phyloP scores from a whole-genome alignment of 257 asterid species.

The Petrea volubilis region DNA sequence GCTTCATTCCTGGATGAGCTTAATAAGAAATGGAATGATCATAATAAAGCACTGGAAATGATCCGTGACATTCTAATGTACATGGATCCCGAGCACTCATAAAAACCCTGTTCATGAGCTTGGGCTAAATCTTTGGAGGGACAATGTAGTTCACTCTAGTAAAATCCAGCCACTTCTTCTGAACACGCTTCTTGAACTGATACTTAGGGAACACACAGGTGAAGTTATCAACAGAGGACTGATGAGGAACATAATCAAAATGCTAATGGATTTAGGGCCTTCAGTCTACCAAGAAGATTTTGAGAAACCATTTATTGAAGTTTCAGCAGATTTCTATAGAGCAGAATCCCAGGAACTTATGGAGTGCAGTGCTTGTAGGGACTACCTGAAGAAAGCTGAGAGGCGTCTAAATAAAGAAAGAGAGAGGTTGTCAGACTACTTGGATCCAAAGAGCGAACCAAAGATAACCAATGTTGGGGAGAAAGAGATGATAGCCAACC shows the following conservation, averaged over 20 bases:
- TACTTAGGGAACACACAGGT: constrained; percentile 69
- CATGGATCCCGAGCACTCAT: constrained; percentile 76
- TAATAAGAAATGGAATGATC: constrained; percentile 80
- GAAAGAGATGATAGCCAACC: constrained; percentile 88
- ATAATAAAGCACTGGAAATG: constrained; percentile 79
- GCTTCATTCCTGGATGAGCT: constrained; percentile 79
- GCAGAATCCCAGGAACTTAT: constrained; percentile 87
- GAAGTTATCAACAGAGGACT: constrained; percentile 89
- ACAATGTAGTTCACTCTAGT: constrained; percentile 68
- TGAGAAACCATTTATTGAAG: constrained; percentile 80
- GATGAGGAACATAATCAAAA: constrained; percentile 77
- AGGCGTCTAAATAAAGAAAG: constrained; percentile 81
- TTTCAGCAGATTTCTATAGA: constrained; percentile 82
- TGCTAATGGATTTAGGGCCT: constrained; percentile 86
- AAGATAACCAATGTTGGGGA: constrained; percentile 76
- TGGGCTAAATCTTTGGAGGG: constrained; percentile 91
- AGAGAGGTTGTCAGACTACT: constrained; percentile 81
- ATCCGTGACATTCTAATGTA: constrained; percentile 88
- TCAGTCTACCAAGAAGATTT: constrained; percentile 83
- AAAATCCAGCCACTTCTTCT: constrained; percentile 73
- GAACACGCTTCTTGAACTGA: constrained; percentile 69
- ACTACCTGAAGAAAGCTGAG: constrained; percentile 82
- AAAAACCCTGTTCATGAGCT: constrained; percentile 83
- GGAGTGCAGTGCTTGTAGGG: constrained; percentile 84
- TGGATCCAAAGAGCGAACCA: constrained; percentile 71